These are phyloP conservation scores for Psilocybe cubensis DNA, from an alignment of 768 basidiomycete genomes.

Conservation along the genomic window DNA sequence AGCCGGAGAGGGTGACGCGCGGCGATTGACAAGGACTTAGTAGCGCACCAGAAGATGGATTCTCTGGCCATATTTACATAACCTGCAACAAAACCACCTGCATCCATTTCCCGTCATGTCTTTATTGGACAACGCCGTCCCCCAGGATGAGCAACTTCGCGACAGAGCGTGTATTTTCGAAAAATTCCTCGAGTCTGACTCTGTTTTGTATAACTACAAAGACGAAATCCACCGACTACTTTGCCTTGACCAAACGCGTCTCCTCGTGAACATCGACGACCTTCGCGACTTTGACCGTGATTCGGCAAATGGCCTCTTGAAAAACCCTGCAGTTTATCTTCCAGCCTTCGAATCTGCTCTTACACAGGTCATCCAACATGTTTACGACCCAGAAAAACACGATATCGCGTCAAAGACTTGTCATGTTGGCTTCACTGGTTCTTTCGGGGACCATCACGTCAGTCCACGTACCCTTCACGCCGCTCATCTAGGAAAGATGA, in stretches of 20 bases:
- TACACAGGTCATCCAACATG: constrained; percentile 66
- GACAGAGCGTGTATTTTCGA: constrained; percentile 82
- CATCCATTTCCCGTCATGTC: constrained; percentile 34
- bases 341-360: constrained; percentile 92
- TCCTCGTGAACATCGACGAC: constrained; percentile 96
- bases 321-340: constrained; percentile 84
- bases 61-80: no score
- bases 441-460: constrained; percentile 97
- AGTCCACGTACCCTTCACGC: constrained; percentile 92
- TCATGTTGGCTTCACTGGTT: constrained; percentile 91
- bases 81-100: constrained; percentile 14
- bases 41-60: no score
- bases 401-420: constrained; percentile 79
- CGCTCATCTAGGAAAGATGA: constrained; percentile 92
- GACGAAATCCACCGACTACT: constrained; percentile 86
- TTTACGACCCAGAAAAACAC: constrained; percentile 82
- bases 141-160: constrained; percentile 71
- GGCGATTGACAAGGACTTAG: no score
- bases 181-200: constrained; percentile 78
- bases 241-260: constrained; percentile 79
- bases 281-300: constrained; percentile 91
- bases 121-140: constrained; percentile 58
- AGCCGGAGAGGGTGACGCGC: no score
- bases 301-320: constrained; percentile 85
- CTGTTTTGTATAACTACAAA: constrained; percentile 76